Percentiles rank a stretch among this genome's conserved stretches.
Evolutionary conservation across 176 grass and related monocot genomes (phyloP).

Genomic region (Neostapfia colusana): DNA sequence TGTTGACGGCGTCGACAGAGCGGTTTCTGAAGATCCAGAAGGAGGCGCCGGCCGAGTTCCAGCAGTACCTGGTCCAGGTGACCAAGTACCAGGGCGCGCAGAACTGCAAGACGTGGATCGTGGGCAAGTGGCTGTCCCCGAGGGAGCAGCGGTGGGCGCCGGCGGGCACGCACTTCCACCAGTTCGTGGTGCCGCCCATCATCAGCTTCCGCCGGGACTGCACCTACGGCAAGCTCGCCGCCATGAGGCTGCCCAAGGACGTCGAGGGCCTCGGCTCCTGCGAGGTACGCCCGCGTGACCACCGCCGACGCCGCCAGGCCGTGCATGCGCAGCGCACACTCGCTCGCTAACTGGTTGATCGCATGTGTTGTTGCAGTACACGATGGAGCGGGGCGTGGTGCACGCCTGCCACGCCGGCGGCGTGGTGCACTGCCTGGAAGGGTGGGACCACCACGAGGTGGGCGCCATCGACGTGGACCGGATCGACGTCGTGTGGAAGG

Average conservation of each 20-base stretch:
- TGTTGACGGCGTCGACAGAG: constrained; percentile 74
- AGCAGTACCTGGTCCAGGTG: constrained; percentile 76
- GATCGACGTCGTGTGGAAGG: constrained; percentile 88
- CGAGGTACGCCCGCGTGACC: constrained; percentile 43
- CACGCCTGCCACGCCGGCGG: constrained; percentile 99
- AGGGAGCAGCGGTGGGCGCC: constrained; percentile 85
- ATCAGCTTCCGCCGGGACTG: constrained; percentile 83
- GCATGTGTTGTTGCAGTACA: constrained; percentile 49
- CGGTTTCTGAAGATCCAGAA: constrained; percentile 76
- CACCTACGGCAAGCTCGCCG: constrained; percentile 84
- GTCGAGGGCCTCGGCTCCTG: constrained; percentile 72
- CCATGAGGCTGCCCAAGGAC: constrained; percentile 92
- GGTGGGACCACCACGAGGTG: constrained; percentile 94
- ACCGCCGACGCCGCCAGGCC: too few relatives aligned
- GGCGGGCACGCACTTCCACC: constrained; percentile 89
- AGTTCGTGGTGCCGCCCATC: constrained; percentile 94
- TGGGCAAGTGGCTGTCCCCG: constrained; percentile 85
- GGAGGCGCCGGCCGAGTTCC: constrained; percentile 72
- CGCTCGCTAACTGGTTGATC: too few relatives aligned
- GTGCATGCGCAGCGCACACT: too few relatives aligned
- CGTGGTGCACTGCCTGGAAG: constrained; percentile 86
- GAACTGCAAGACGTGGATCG: constrained; percentile 89
- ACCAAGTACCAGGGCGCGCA: constrained; percentile 87
- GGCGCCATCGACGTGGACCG: constrained; percentile 81
- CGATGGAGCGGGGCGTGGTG: constrained; percentile 81